Percentiles rank a stretch among this genome's conserved stretches.
phyloP scores from a whole-genome alignment of 2,329 filamentous ascomycete species.

The Fusarium vanettenii region DNA sequence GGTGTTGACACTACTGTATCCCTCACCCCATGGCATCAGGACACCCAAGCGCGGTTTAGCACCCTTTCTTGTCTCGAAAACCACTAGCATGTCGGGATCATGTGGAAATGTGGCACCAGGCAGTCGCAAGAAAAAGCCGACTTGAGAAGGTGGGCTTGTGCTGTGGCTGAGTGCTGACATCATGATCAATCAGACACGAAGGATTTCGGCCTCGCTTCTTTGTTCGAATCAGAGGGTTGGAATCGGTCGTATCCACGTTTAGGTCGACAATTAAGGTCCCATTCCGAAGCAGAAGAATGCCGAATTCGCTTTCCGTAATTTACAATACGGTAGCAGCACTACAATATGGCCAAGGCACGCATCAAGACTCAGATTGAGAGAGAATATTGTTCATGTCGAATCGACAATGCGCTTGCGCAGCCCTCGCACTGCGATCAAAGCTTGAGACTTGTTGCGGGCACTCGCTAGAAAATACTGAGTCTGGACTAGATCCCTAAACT shows the following conservation, averaged over 20 bases:
- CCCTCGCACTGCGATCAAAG: not conserved
- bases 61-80: not conserved
- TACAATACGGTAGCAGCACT: not conserved
- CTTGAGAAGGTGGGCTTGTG: constrained; percentile 28
- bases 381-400: not conserved
- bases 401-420: not conserved
- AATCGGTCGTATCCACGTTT: constrained; percentile 7
- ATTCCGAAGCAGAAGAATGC: not conserved
- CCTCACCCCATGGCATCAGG: constrained; percentile 27
- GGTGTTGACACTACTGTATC: constrained; percentile 7
- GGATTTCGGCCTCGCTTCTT: constrained; percentile 26
- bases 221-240: constrained; percentile 17
- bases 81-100: constrained; percentile 19
- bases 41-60: constrained; percentile 26
- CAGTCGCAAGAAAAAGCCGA: constrained; percentile 12
- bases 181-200: constrained; percentile 29
- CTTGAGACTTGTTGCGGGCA: not conserved
- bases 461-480: constrained; percentile 28
- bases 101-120: constrained; percentile 26
- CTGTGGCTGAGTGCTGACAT: constrained; percentile 38
- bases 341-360: not conserved
- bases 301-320: not conserved
- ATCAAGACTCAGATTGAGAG: not conserved
- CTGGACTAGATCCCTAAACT: constrained; percentile 9
- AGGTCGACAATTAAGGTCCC: constrained; percentile 1